Evolutionary conservation across 2,329 filamentous ascomycete genomes (phyloP).

Genomic region (Neophaeococcomyces mojaviensis): DNA sequence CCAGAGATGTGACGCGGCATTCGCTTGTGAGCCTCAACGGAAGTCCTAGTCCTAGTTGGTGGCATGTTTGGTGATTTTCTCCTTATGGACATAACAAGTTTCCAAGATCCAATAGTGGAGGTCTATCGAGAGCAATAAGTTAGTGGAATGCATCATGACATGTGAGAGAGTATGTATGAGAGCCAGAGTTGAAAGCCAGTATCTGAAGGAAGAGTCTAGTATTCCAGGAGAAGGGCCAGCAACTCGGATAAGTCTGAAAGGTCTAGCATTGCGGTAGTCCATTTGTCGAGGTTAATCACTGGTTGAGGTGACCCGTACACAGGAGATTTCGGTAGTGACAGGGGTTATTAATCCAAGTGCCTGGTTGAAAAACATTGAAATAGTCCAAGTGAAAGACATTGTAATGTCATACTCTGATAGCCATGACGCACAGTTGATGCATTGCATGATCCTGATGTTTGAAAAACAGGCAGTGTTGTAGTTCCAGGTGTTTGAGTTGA

Average conservation of each 20-base stretch:
- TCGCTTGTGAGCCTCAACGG: neutral
- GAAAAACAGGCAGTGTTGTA: neutral
- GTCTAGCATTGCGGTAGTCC: too few species aligned
- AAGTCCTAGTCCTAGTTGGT: neutral
- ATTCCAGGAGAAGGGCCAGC: too few species aligned
- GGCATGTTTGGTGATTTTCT: slow-evolving; percentile 2
- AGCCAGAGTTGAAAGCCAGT: neutral
- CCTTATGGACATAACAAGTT: slow-evolving; percentile 2
- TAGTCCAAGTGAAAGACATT: neutral
- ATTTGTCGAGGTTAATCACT: too few species aligned
- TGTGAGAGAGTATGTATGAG: neutral
- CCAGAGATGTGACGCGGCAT: slow-evolving; percentile 1
- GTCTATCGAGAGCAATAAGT: slow-evolving; percentile 2
- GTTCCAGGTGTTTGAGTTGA: neutral
- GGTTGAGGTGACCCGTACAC: too few species aligned
- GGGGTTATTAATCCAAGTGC: too few species aligned
- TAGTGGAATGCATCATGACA: slow-evolving; percentile 1
- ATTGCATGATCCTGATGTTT: neutral
- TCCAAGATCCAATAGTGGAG: neutral
- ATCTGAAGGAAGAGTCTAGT: neutral
- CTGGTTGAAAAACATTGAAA: too few species aligned
- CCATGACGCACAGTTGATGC: neutral
- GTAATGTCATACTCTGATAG: neutral
- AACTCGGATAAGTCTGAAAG: too few species aligned
- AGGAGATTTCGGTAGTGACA: too few species aligned